A percentile compares a stretch with the other conserved stretches of the same genome.
phyloP scores from a whole-genome alignment of 2,329 filamentous ascomycete species.

The Chrysoporthe puriensis region DNA sequence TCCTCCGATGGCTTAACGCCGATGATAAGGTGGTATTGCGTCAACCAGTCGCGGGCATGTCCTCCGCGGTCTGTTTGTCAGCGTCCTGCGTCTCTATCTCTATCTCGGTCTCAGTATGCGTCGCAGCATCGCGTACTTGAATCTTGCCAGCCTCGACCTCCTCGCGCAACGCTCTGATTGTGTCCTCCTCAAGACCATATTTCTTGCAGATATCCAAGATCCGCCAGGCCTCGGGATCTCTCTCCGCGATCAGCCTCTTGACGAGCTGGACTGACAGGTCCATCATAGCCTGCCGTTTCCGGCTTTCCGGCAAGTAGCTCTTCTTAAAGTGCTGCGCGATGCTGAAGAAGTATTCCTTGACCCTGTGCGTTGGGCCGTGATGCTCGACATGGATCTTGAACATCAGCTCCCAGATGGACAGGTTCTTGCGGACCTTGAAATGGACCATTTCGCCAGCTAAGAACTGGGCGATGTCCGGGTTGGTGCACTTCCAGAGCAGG shows the following conservation, averaged over 20 bases:
- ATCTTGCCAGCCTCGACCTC: constrained; percentile 25
- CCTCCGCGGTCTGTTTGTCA: neutral
- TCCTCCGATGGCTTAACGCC: neutral
- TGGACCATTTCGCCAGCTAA: constrained; percentile 27
- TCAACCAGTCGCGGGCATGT: neutral
- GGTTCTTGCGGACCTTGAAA: constrained; percentile 23
- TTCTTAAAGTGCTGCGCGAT: constrained; percentile 19
- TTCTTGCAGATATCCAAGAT: constrained; percentile 24
- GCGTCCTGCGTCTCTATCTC: neutral
- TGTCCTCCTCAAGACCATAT: constrained; percentile 22
- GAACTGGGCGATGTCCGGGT: constrained; percentile 27
- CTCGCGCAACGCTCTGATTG: constrained; percentile 22
- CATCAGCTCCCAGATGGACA: constrained; percentile 22
- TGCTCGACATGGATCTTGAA: constrained; percentile 27
- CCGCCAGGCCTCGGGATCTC: constrained; percentile 29
- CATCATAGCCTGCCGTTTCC: constrained; percentile 23
- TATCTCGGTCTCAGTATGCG: neutral
- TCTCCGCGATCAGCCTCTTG: constrained; percentile 24
- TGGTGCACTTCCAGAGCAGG: constrained; percentile 26
- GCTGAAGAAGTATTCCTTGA: constrained; percentile 25
- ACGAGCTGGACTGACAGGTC: constrained; percentile 26
- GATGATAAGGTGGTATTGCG: neutral
- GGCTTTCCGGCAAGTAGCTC: constrained; percentile 9
- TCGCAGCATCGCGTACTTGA: neutral
- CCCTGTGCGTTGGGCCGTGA: constrained; percentile 20